Base-by-base conservation (phyloP, 148 eudicot species). In the Bassia scoparia region DNA sequence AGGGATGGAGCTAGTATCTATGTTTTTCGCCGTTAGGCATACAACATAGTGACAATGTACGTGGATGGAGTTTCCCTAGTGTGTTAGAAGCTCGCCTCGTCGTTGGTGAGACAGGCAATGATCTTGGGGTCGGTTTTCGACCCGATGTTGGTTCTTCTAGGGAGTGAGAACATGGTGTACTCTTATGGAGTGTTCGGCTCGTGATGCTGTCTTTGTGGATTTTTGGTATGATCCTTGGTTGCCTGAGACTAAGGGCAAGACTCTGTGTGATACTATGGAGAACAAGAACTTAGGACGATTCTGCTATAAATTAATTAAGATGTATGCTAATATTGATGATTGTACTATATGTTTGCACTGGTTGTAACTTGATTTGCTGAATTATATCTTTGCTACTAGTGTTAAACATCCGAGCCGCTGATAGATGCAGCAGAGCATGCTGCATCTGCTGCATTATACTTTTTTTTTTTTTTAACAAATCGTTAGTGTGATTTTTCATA, bases 181-280 rank as follows among this genome's bases (percentile, higher is more conserved):
- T 44, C 72, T 7, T 78, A 78, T 59, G 72, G 68, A 14, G 49
- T 69, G 5, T 78, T 74, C 18, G 84, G 84, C 24, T 43, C 18
- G 61, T 24, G 49, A 38, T 78, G 35, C 12, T 65, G n/a, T 55
- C n/a, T 78, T 21, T 70, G 70, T 60, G 84, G 84, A 21, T 67
- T 74, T 23, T 55, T 81, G 31, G 81, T 74, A n/a, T n/a, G n/a
- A n/a, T n/a, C 17, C 70, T 74, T 74, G 48, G 21, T 61, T 81
- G 70, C 79, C 84, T 7, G 81, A 81, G 70, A 81, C 81, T 0
- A 74, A 55, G 17, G 81, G 79, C 3, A 43, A 54, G 76, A 73
- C 29, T 34, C 35, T 81, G 4, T 81, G 79, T 74, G 84, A 78
- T 44, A 78, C 81, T 20, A 81, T 81, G 84, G 81, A 17, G 81